Evolutionary conservation across 1,284 basidiomycete genomes (phyloP).

Genomic region (Coriolopsis trogii): DNA sequence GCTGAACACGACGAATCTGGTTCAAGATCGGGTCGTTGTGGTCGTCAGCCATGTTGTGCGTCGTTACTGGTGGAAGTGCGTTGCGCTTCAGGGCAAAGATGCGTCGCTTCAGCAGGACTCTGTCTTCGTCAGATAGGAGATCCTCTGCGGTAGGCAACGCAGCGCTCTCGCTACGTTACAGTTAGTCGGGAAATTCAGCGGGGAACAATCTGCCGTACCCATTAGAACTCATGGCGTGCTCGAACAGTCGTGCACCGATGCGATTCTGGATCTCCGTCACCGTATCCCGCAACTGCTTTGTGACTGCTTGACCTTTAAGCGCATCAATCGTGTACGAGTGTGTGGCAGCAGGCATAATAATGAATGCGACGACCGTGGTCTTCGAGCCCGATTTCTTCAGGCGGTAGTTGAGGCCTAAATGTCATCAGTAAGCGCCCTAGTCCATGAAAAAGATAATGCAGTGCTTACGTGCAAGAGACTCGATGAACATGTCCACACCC

Average conservation of each 20-base stretch:
- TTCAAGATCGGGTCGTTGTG: conserved; percentile 90
- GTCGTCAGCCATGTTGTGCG: conserved; percentile 98
- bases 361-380: conserved; percentile 93
- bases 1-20: conserved; percentile 90
- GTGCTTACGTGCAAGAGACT: conserved; percentile 82
- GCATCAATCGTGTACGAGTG: conserved; percentile 98
- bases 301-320: conserved; percentile 97
- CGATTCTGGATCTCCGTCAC: conserved; percentile 94
- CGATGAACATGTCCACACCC: conserved; percentile 99
- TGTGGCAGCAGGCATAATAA: conserved; percentile 97
- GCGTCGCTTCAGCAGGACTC: conserved; percentile 93
- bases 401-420: conserved; percentile 77
- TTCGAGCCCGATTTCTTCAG: conserved; percentile 82
- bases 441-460: conserved; percentile 4
- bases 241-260: conserved; percentile 90
- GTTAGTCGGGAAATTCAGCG: background rate
- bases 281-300: conserved; percentile 93
- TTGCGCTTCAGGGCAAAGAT: conserved; percentile 96
- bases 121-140: conserved; percentile 90
- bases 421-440: background rate
- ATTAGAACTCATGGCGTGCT: conserved; percentile 91
- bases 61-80: conserved; percentile 90
- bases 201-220: conserved; percentile 54
- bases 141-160: conserved; percentile 75
- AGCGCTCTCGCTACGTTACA: conserved; percentile 63